A percentile compares a stretch with the other conserved stretches of the same genome.
phyloP scores from a whole-genome alignment of 2,329 filamentous ascomycete species.

The Fusarium scirpi region DNA sequence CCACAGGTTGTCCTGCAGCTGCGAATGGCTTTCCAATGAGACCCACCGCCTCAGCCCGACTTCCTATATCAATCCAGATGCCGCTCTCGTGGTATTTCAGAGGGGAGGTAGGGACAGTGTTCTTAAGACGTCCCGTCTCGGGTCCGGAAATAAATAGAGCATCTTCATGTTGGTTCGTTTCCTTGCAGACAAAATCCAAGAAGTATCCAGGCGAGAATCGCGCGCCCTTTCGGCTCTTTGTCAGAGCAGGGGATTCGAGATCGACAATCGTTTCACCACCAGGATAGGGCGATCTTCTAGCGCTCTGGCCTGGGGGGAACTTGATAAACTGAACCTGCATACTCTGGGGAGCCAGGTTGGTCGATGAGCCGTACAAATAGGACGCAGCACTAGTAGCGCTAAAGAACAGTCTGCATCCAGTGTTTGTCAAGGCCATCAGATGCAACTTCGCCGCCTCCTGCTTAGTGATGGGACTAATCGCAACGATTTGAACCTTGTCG shows the following conservation, averaged over 20 bases:
- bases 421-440: slow-evolving; percentile 89
- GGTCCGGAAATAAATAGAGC: slow-evolving; percentile 86
- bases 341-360: slow-evolving; percentile 80
- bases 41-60: slow-evolving; percentile 82
- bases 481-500: slow-evolving; percentile 78
- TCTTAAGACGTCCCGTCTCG: slow-evolving; percentile 86
- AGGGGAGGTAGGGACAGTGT: slow-evolving; percentile 63
- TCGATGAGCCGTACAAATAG: slow-evolving; percentile 70
- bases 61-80: slow-evolving; percentile 80
- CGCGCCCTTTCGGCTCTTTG: slow-evolving; percentile 63
- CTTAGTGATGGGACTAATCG: slow-evolving; percentile 85
- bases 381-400: slow-evolving; percentile 86
- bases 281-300: slow-evolving; percentile 49
- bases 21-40: slow-evolving; percentile 79
- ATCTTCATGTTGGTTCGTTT: slow-evolving; percentile 71
- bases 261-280: slow-evolving; percentile 59
- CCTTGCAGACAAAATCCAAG: slow-evolving; percentile 80
- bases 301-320: slow-evolving; percentile 75
- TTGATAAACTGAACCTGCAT: slow-evolving; percentile 99
- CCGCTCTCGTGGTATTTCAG: slow-evolving; percentile 81
- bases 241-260: slow-evolving; percentile 62
- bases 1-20: slow-evolving; percentile 74
- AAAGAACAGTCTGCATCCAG: slow-evolving; percentile 90
- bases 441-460: slow-evolving; percentile 85
- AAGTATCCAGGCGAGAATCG: slow-evolving; percentile 91